phyloP scores from a whole-genome alignment of 768 basidiomycete species.

The Porphyrellus cyaneotinctus region DNA sequence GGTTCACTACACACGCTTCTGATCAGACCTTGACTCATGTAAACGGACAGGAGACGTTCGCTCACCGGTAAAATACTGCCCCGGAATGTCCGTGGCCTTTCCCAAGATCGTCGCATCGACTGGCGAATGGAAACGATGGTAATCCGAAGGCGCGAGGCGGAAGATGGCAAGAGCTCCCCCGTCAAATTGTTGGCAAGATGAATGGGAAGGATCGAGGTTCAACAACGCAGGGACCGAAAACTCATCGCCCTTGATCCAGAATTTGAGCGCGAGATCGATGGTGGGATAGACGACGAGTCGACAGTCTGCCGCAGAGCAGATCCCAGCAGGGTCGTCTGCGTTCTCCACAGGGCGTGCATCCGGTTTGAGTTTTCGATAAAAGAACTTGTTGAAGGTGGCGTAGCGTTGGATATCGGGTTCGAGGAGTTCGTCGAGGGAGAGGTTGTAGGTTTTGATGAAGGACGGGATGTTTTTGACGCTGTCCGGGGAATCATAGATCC shows the following conservation, averaged over 20 bases:
- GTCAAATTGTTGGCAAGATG: conserved; percentile 38
- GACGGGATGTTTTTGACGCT: conserved; percentile 50
- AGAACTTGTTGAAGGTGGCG: conserved; percentile 75
- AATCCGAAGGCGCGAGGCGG: conserved; percentile 76
- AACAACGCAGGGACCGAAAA: conserved; percentile 67
- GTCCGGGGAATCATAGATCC: conserved; percentile 50
- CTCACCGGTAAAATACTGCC: conserved; percentile 60
- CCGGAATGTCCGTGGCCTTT: conserved; percentile 43
- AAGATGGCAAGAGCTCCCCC: conserved; percentile 59
- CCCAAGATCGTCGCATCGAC: conserved; percentile 49
- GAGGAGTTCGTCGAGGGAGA: conserved; percentile 57
- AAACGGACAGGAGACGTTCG: neutral
- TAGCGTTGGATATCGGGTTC: conserved; percentile 60
- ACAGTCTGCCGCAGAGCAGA: conserved; percentile 71
- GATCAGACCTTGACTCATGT: neutral
- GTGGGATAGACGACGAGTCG: conserved; percentile 65
- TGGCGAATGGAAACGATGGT: conserved; percentile 77
- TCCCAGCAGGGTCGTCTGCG: conserved; percentile 43
- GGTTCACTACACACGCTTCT: conserved; percentile 51
- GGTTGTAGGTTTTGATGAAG: conserved; percentile 52
- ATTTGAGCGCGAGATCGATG: conserved; percentile 53
- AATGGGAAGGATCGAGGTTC: conserved; percentile 39
- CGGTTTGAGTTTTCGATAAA: conserved; percentile 54
- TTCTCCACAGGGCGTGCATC: conserved; percentile 60
- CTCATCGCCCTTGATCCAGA: conserved; percentile 75